phyloP scores from a whole-genome alignment of 2,329 filamentous ascomycete genomes.

The Trematosphaeria pertusa region DNA sequence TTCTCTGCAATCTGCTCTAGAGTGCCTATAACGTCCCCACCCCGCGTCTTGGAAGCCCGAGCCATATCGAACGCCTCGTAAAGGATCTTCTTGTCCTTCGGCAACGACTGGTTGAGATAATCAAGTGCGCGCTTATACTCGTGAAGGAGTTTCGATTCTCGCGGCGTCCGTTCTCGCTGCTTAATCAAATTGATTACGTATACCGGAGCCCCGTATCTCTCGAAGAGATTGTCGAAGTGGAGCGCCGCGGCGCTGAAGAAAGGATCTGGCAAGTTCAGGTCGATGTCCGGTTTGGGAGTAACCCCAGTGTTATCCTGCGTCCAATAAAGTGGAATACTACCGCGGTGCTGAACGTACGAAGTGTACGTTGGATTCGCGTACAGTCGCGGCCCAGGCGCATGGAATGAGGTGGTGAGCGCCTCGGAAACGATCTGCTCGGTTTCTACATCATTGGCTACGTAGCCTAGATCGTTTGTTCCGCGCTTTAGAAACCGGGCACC shows the following conservation, averaged over 20 bases:
- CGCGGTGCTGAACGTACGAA: conserved; percentile 94
- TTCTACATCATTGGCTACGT: conserved; percentile 98
- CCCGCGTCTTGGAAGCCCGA: conserved; percentile 85
- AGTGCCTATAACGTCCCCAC: conserved; percentile 92
- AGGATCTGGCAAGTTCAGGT: conserved; percentile 92
- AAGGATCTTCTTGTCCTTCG: conserved; percentile 81
- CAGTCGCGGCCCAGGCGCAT: conserved; percentile 83
- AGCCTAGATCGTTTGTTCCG: conserved; percentile 91
- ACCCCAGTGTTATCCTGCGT: conserved; percentile 95
- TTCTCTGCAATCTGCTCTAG: conserved; percentile 89
- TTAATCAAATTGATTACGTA: conserved; percentile 93
- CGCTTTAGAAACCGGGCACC: conserved; percentile 94
- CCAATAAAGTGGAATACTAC: conserved; percentile 97
- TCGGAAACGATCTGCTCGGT: conserved; percentile 98
- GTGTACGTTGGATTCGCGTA: conserved; percentile 92
- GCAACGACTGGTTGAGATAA: conserved; percentile 94
- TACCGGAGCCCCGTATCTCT: conserved; percentile 89
- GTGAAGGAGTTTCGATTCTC: conserved; percentile 87
- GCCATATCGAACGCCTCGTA: conserved; percentile 99
- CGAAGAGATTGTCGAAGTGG: conserved; percentile 94
- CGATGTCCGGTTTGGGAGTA: conserved; percentile 94
- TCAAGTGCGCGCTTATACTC: conserved; percentile 88
- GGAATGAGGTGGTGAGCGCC: conserved; percentile 91
- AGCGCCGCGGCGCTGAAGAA: conserved; percentile 93
- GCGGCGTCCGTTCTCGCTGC: conserved; percentile 80